phyloP scores from a whole-genome alignment of 2,329 filamentous ascomycete species.

The Hymenoscyphus fructigenus region DNA sequence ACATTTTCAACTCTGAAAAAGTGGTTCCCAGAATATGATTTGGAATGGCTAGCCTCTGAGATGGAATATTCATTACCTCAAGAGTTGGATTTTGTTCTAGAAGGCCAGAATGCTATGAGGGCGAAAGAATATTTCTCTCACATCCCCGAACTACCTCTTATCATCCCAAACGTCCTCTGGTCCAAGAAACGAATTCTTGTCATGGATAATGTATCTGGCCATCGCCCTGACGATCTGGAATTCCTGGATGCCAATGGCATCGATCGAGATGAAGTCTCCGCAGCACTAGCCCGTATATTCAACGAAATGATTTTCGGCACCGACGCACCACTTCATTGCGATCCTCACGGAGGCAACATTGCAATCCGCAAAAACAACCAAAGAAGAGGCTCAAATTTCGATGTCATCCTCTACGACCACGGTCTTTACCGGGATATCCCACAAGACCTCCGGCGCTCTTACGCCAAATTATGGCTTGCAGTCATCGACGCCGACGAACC shows the following conservation, averaged over 20 bases:
- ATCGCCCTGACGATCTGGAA: conserved; percentile 82
- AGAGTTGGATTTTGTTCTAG: conserved; percentile 85
- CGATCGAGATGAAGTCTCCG: conserved; percentile 92
- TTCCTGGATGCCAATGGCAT: conserved; percentile 85
- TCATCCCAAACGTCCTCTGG: conserved; percentile 90
- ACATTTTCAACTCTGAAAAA: conserved; percentile 87
- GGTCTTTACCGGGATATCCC: conserved; percentile 95
- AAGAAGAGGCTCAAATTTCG: conserved; percentile 72
- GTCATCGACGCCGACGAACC: conserved; percentile 86
- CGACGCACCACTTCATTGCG: conserved; percentile 87
- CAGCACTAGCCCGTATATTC: conserved; percentile 86
- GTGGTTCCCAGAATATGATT: conserved; percentile 96
- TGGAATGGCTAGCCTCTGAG: conserved; percentile 92
- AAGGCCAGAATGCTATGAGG: conserved; percentile 79
- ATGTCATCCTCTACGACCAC: conserved; percentile 95
- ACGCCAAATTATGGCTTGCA: conserved; percentile 96
- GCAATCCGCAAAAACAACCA: conserved; percentile 79
- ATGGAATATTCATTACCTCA: conserved; percentile 89
- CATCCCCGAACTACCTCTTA: conserved; percentile 72
- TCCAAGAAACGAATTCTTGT: conserved; percentile 85
- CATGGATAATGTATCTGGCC: conserved; percentile 89
- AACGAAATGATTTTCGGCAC: conserved; percentile 99
- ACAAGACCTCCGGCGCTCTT: conserved; percentile 71
- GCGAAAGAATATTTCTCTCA: conserved; percentile 78
- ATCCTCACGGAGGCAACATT: conserved; percentile 95